Evolutionary conservation across 2,329 filamentous ascomycete genomes (phyloP).

Genomic region (Plenodomus lindquistii): DNA sequence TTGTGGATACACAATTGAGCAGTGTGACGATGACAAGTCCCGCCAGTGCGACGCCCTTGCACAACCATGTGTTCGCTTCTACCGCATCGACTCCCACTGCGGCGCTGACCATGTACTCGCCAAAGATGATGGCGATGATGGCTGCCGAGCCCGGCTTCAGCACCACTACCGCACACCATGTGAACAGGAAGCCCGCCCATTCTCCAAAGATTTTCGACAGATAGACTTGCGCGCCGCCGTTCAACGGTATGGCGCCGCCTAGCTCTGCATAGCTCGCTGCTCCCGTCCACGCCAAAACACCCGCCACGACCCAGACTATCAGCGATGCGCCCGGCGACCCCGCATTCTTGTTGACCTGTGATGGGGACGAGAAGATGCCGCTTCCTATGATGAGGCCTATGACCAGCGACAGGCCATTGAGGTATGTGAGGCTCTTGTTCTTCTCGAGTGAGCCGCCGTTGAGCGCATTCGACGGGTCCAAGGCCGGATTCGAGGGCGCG

Average conservation of each 20-base stretch:
- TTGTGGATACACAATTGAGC: slow-evolving; percentile 89
- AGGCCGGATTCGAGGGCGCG: slow-evolving; percentile 64
- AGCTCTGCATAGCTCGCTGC: slow-evolving; percentile 94
- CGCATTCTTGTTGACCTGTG: slow-evolving; percentile 87
- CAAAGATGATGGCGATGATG: slow-evolving; percentile 97
- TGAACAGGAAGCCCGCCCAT: slow-evolving; percentile 89
- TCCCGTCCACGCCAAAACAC: slow-evolving; percentile 94
- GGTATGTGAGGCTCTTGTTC: slow-evolving; percentile 91
- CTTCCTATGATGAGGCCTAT: slow-evolving; percentile 94
- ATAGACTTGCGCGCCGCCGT: slow-evolving; percentile 92
- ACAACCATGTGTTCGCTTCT: slow-evolving; percentile 81
- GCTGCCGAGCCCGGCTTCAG: slow-evolving; percentile 91
- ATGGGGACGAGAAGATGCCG: slow-evolving; percentile 93
- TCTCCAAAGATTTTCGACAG: slow-evolving; percentile 96
- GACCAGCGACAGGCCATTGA: slow-evolving; percentile 90
- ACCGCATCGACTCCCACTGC: slow-evolving; percentile 84
- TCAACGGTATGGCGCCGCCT: slow-evolving; percentile 91
- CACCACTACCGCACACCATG: slow-evolving; percentile 93
- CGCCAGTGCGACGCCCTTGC: slow-evolving; percentile 80
- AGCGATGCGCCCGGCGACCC: slow-evolving; percentile 89
- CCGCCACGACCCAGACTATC: slow-evolving; percentile 89
- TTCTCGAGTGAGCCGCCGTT: slow-evolving; percentile 86
- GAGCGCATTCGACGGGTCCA: slow-evolving; percentile 60
- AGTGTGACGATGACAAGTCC: slow-evolving; percentile 78
- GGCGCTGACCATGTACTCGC: slow-evolving; percentile 92